Conservation (phyloP, 2,329 filamentous ascomycete species). For the Cercospora citrullina region DNA sequence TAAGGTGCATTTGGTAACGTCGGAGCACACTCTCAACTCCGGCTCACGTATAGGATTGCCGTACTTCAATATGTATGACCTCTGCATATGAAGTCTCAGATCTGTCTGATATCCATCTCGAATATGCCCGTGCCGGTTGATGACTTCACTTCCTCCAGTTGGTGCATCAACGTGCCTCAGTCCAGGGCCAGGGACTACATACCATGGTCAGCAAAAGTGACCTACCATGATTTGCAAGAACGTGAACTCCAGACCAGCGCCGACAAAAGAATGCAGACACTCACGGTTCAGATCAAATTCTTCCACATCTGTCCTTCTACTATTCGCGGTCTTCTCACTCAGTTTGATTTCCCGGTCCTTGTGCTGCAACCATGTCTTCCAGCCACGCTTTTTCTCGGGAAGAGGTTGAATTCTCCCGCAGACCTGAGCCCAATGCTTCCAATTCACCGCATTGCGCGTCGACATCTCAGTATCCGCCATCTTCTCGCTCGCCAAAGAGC, state of each 20-base stretch:
- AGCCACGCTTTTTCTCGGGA: not conserved
- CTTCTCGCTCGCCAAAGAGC: not conserved
- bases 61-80: not conserved
- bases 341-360: not conserved
- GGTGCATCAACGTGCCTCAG: not conserved
- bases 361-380: not conserved
- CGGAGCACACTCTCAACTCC: not conserved
- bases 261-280: not conserved
- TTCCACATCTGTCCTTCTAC: not conserved
- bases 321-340: not conserved
- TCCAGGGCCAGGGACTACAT: not conserved
- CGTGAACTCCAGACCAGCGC: not conserved
- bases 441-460: not conserved
- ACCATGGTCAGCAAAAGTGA: not conserved
- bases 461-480: not conserved
- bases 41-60: not conserved
- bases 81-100: not conserved
- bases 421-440: not conserved
- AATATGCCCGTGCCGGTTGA: slow-evolving; percentile 2
- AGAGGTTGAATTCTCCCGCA: not conserved
- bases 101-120: slow-evolving; percentile 9
- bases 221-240: not conserved
- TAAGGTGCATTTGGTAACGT: not conserved
- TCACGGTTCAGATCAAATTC: not conserved
- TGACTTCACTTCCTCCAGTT: not conserved